phyloP scores from a whole-genome alignment of 106 monocot genomes.

The Phalaenopsis equestris region DNA sequence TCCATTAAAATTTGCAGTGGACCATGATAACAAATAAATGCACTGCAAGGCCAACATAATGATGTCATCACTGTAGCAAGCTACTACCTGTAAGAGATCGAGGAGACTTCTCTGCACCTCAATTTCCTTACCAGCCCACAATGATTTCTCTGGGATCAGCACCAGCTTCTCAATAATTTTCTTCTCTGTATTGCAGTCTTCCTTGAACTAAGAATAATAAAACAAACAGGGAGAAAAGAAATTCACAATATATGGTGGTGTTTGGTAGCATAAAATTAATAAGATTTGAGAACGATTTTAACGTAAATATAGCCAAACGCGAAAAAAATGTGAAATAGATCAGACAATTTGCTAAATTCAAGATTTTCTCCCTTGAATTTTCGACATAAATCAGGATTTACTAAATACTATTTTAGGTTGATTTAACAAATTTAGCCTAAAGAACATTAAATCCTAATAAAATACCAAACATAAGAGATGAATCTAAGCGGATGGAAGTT shows the following conservation, averaged over 20 bases:
- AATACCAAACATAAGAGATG: too few species aligned
- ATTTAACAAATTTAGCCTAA: too few species aligned
- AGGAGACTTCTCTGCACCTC: slow-evolving; percentile 55
- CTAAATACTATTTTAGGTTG: too few species aligned
- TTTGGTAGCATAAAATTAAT: neutral
- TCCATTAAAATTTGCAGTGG: neutral
- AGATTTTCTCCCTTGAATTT: too few species aligned
- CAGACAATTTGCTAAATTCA: too few species aligned
- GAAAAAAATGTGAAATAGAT: too few species aligned
- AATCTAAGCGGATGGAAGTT: too few species aligned
- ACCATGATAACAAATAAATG: neutral
- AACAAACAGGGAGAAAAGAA: neutral
- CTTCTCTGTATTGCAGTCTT: slow-evolving; percentile 91
- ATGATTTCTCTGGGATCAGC: slow-evolving; percentile 45
- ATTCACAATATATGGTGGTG: neutral
- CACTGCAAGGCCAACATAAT: neutral
- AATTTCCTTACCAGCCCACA: slow-evolving; percentile 61
- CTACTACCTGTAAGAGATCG: slow-evolving; percentile 68
- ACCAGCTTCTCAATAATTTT: slow-evolving; percentile 67
- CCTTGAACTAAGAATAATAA: slow-evolving; percentile 58
- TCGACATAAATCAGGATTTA: too few species aligned
- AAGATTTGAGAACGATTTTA: too few species aligned
- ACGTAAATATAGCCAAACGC: too few species aligned
- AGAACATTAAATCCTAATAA: too few species aligned
- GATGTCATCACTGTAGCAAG: neutral